Base-by-base conservation (phyloP, 225 moss, liverwort and hornwort species). In the Polytrichum formosum region DNA sequence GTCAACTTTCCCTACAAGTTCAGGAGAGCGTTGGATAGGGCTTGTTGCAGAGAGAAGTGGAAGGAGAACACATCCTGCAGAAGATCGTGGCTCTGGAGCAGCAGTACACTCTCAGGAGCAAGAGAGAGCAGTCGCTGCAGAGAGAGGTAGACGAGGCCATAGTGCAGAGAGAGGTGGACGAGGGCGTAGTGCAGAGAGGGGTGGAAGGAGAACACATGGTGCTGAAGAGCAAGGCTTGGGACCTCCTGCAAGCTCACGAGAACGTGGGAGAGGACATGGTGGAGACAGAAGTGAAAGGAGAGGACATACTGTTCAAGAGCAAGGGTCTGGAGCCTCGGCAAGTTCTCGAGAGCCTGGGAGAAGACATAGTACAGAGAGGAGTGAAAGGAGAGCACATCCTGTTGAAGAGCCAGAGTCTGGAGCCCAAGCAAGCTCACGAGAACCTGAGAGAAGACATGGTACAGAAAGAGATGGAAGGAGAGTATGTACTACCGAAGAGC, bases 151-250 rank as follows among this genome's bases (percentile, higher is more conserved):
- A 70, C 65, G 73, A 61, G 77, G 64, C 73, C 75, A 22, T 75
- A 75, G 20, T 75, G 73, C 19, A 28, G 70, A 69, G 25, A 73
- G 60, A 22, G 56, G 67, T 68, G 85, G 73, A 70, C 65, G 73
- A 61, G 77, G 64, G 75, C 75, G 26, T 72, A 75, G 20, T 67
- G 70, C 18, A 28, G 70, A 72, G 25, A 70, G 60, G 19, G 56
- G 64, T 33, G 70, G 33, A 65, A 77, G 79, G 80, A 75, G 80
- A 59, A 33, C 72, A 55, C 79, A 79, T 63, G 7, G 70, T 30
- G 79, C 74, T 23, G 72, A 65, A 18, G 56, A 62, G 56, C 76
- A 76, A 13, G 46, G 13, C 46, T 33, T 18, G 20, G 65, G 65
- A 65, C 31, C 20, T 28, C n/a, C 27, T 28, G 65, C 6, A 56